These are phyloP conservation scores for Ophioceras dolichostomum DNA, from an alignment of 2,329 filamentous ascomycete genomes.

Conservation along the genomic window DNA sequence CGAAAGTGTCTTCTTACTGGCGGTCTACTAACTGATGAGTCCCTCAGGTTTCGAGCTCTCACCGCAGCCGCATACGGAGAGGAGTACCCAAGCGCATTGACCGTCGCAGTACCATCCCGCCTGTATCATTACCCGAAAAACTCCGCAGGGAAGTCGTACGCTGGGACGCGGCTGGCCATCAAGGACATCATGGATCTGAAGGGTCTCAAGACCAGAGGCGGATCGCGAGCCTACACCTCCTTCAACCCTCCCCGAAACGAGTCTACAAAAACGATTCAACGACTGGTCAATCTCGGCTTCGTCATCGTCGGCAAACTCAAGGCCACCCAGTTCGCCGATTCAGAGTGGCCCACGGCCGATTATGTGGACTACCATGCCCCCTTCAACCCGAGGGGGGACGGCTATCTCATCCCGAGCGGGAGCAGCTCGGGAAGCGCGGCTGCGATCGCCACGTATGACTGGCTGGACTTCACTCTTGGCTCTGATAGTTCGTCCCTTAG, in stretches of 20 bases:
- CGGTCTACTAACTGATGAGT: not conserved
- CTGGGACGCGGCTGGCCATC: constrained; percentile 42
- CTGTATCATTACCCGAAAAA: constrained; percentile 40
- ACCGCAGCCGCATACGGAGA: not conserved
- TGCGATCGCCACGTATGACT: constrained; percentile 17
- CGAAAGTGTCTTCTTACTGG: too few relatives aligned
- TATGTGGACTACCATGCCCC: constrained; percentile 23
- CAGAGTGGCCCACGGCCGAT: constrained; percentile 31
- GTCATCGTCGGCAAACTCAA: constrained; percentile 33
- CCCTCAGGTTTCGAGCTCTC: not conserved
- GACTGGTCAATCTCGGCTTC: constrained; percentile 45
- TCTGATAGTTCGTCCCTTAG: constrained; percentile 14
- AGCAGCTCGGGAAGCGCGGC: constrained; percentile 24
- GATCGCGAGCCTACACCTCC: constrained; percentile 43
- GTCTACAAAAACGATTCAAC: constrained; percentile 39
- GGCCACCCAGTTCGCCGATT: constrained; percentile 29
- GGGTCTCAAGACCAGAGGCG: constrained; percentile 39
- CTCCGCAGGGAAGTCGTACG: constrained; percentile 34
- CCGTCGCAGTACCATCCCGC: constrained; percentile 38
- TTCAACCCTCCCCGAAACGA: constrained; percentile 33
- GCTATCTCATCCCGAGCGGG: constrained; percentile 18
- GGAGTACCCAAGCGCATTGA: not conserved
- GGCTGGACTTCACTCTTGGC: constrained; percentile 19
- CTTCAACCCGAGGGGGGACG: constrained; percentile 33
- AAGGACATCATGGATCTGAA: constrained; percentile 46